Evolutionary conservation across 768 basidiomycete species (phyloP), one percentile per base, ranked within the genome.

Genomic region (Psilocybe azurescens): DNA sequence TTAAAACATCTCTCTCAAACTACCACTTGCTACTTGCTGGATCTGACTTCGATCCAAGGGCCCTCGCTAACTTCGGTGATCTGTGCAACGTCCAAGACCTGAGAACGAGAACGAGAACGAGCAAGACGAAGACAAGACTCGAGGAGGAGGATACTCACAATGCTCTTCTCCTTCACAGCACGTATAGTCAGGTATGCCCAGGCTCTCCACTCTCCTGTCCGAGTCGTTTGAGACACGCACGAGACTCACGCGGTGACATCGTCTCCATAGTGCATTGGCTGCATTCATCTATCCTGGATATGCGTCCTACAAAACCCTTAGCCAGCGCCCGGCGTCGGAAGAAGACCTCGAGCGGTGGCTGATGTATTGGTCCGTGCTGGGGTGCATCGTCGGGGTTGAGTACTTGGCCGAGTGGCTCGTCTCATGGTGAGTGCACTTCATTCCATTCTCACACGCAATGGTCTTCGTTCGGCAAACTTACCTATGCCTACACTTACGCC

Each of bases 301-400:
- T 77, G 93, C 94, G 32, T 95, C 94, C n/a, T 98, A 96, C 81
- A 98, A 98, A 80, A 88, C 93, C 0, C 85, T 98, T 33, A 90
- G 91, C 39, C 88, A 91, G 67, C 83, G 93, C n/a, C 93, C 93
- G 18, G 91, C 92, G 1, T 89, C 89, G 0, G 92, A 94, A 68
- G 85, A 82, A 54, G 93, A 94, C 49, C 81, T 96, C 8, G 96
- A 97, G 73, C 81, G 94, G 76, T 97, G 96, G 95, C 83, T 98
- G 57, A 96, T 95, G 93, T 98, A 97, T 69, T 98, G 96, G 95
- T 89, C 88, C n/a, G 91, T 93, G 0, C 83, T 93, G 2, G 91
- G 92, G 2, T 91, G 89, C 70, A 86, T 95, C 69, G 84, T 95
- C 14, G 89, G 86, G 3, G 76, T 93, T 5, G 95, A 97, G 74